Evolutionary conservation across 2,329 filamentous ascomycete genomes (phyloP).

Genomic region (Tolypocladium endophyticum): DNA sequence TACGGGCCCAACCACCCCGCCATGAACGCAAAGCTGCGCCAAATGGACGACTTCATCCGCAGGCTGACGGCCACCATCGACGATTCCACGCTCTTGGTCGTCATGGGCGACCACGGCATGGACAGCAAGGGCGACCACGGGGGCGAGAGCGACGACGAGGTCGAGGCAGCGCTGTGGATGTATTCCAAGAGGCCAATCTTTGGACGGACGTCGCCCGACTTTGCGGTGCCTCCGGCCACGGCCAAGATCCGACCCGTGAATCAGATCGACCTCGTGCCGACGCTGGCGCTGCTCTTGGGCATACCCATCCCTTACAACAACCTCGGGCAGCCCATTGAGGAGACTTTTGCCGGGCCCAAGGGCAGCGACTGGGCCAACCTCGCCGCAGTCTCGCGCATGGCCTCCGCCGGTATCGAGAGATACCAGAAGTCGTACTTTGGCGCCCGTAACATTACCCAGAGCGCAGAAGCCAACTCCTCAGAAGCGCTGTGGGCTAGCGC

Average conservation of each 20-base stretch:
- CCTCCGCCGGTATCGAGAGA: constrained; percentile 75
- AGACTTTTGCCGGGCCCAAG: constrained; percentile 68
- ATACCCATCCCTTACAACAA: constrained; percentile 96
- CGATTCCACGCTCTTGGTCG: constrained; percentile 76
- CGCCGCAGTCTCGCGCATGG: constrained; percentile 63
- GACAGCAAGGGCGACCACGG: constrained; percentile 94
- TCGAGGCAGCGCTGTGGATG: constrained; percentile 96
- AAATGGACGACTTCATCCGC: constrained; percentile 79
- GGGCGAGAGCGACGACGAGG: constrained; percentile 94
- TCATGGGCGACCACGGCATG: constrained; percentile 99
- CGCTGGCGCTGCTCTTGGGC: constrained; percentile 75
- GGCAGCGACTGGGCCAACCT: constrained; percentile 68
- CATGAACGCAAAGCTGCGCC: constrained; percentile 80
- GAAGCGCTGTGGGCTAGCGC: constrained; percentile 37
- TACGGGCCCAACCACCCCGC: constrained; percentile 89
- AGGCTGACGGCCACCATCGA: constrained; percentile 64
- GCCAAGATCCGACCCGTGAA: constrained; percentile 67
- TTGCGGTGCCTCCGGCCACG: constrained; percentile 47
- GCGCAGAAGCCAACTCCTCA: constrained; percentile 30
- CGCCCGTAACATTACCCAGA: constrained; percentile 58
- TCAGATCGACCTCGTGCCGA: constrained; percentile 94
- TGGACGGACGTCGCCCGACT: constrained; percentile 58
- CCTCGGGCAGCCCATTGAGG: constrained; percentile 82
- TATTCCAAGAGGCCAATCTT: constrained; percentile 85
- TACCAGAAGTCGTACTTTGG: constrained; percentile 79